Conservation (phyloP, 495 filamentous ascomycete genomes). For the Parachaetomium inaequale region DNA sequence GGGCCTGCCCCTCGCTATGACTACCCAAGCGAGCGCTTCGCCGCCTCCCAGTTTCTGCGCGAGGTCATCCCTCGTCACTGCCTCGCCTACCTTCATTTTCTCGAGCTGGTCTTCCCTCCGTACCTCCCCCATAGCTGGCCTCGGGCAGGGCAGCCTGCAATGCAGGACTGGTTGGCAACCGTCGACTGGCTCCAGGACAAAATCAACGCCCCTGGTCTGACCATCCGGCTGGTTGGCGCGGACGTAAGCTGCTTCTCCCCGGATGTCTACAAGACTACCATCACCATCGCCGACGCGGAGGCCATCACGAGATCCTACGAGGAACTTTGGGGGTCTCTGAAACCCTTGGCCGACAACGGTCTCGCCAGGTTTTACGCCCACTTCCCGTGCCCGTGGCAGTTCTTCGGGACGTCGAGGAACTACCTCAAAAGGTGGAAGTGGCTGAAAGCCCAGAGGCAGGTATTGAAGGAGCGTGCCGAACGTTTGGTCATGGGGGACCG, state of each 20-base stretch:
- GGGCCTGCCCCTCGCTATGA: not conserved
- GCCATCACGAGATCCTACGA: not conserved
- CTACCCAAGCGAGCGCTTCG: not conserved
- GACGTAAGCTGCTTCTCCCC: not conserved
- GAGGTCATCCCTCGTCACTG: not conserved
- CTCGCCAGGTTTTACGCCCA: not conserved
- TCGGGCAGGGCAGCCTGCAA: not conserved
- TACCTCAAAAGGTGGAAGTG: too few relatives aligned
- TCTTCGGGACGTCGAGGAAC: not conserved
- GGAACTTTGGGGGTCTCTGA: not conserved
- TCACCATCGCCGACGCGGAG: not conserved
- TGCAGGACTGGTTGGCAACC: not conserved
- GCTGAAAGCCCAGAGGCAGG: not conserved
- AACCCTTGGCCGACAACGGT: not conserved
- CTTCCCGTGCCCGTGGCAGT: not conserved
- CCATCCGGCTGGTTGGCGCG: not conserved
- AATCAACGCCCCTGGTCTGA: not conserved
- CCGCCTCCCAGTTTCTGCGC: not conserved
- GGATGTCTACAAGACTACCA: not conserved
- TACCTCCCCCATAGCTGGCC: not conserved
- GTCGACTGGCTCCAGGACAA: not conserved
- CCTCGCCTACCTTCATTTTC: not conserved
- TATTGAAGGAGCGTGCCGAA: not conserved
- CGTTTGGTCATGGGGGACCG: constrained; percentile 4
- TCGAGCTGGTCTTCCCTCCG: not conserved